Conservation (phyloP, 768 basidiomycete species). For the Russula emetica region DNA sequence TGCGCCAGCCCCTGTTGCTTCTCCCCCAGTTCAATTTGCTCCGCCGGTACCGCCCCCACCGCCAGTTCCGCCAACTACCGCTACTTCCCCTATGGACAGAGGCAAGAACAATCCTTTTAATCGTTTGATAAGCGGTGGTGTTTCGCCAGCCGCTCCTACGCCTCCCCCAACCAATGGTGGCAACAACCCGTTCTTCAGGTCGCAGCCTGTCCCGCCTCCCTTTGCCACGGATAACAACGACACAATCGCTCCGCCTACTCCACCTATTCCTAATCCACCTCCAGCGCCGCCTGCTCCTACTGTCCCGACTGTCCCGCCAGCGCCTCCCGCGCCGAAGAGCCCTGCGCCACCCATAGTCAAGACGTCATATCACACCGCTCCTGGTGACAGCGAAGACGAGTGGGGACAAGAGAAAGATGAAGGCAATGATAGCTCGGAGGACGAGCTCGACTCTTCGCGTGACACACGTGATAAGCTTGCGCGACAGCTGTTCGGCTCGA, state of each 20-base stretch:
- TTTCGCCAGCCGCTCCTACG: slow-evolving; percentile 36
- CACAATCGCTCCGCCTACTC: slow-evolving; percentile 26
- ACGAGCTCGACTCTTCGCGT: slow-evolving; percentile 67
- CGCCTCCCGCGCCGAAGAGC: slow-evolving; percentile 39
- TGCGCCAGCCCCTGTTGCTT: slow-evolving; percentile 35
- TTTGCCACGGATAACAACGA: slow-evolving; percentile 32
- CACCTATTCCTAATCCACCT: slow-evolving; percentile 38
- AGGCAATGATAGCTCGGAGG: slow-evolving; percentile 69
- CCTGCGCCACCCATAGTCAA: slow-evolving; percentile 53
- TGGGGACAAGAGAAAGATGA: slow-evolving; percentile 81
- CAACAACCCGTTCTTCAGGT: slow-evolving; percentile 74
- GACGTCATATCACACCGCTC: slow-evolving; percentile 58
- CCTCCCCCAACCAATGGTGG: slow-evolving; percentile 41
- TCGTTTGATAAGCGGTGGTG: slow-evolving; percentile 52
- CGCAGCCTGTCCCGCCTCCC: slow-evolving; percentile 39
- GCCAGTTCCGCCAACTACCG: slow-evolving; percentile 38
- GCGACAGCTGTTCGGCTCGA: slow-evolving; percentile 68
- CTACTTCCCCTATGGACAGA: slow-evolving; percentile 41
- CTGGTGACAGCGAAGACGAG: slow-evolving; percentile 61
- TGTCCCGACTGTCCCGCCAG: background rate
- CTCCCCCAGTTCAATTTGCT: slow-evolving; percentile 35
- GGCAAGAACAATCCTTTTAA: slow-evolving; percentile 79
- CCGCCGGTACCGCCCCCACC: slow-evolving; percentile 37
- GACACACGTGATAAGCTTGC: slow-evolving; percentile 68
- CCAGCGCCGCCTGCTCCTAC: background rate